Evolutionary conservation across 495 filamentous ascomycete genomes (phyloP), one percentile per base, ranked within the genome.

Genomic region (Trichoderma asperelloides): DNA sequence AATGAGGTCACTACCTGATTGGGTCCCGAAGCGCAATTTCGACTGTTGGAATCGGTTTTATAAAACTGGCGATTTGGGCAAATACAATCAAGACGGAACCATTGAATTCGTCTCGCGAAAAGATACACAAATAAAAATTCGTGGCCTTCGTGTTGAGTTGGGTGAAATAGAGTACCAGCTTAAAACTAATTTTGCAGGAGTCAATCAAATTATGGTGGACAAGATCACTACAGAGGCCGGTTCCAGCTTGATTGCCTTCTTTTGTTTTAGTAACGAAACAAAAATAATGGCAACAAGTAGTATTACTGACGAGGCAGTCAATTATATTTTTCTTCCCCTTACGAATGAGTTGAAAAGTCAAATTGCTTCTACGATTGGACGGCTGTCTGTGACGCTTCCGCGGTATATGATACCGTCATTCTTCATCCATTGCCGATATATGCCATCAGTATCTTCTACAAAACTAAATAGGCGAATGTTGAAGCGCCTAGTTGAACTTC

Each of bases 381-480:
- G 57, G 11, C 67, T 72, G 0, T 40, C 63, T 1, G 62, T 55
- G 3, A 33, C 13, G 8, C 30, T 72, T 11, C 69, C 71, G 4
- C 15, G 30, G 2, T 72, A 70, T 62, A 72, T 72, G 71, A 39
- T 72, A 27, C 71, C 71, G 0, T 64, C 64, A 5, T 18, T 67
- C 2, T 70, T 64, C 47, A 65, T 72, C 28, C 30, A 28, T 12
- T 39, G 33, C 62, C 18, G 28, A 64, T 64, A 39, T 21, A 64
- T 64, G 62, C 62, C 62, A 9, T 43, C 21, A 9, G 39, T 40
- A 90, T 95, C 70, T 89, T 86, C 69, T 81, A 88, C 62, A 89
- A 64, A 64, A 28, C 6, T 64, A 8, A 30, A 64, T 28, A 23
- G 62, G 5, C 30, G 21, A 1, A 40, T 18, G 16, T 30, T 64